Evolutionary conservation across 805 yeast species (phyloP).

Genomic region (Candida sanyiensis): DNA sequence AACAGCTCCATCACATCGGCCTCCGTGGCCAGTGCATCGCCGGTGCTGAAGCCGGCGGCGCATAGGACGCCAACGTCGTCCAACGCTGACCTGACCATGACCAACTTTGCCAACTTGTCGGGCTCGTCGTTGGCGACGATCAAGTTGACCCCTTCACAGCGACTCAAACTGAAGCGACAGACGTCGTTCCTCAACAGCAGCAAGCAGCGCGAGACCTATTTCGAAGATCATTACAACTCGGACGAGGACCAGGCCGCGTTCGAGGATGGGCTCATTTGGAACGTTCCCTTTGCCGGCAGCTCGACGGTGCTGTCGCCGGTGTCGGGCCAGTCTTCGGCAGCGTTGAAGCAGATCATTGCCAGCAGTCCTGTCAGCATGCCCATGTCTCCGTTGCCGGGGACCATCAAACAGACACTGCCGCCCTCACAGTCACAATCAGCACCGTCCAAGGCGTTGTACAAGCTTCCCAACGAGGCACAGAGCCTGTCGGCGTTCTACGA

Average conservation of each 20-base stretch:
- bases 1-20: constrained; percentile 25
- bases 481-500: constrained; percentile 23
- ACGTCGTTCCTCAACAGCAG: constrained; percentile 30
- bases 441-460: constrained; percentile 9
- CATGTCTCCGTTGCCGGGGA: constrained; percentile 47
- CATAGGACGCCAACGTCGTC: constrained; percentile 5
- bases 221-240: constrained; percentile 28
- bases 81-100: constrained; percentile 8
- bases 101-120: constrained; percentile 6
- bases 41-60: constrained; percentile 1
- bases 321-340: constrained; percentile 22
- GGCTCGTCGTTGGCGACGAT: constrained; percentile 13
- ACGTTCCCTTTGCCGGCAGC: constrained; percentile 43
- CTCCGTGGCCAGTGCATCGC: constrained; percentile 19
- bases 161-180: constrained; percentile 34
- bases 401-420: constrained; percentile 7
- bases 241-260: constrained; percentile 31
- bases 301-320: constrained; percentile 20
- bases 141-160: constrained; percentile 37
- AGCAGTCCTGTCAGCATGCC: constrained; percentile 29
- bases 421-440: constrained; percentile 3
- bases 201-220: constrained; percentile 33
- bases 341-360: constrained; percentile 21
- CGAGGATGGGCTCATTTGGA: constrained; percentile 41
- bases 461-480: constrained; percentile 21